A percentile compares a stretch with the other conserved stretches of the same genome.
Conservation (phyloP, 768 basidiomycete species). For the Neoboletus brunneissimus region DNA sequence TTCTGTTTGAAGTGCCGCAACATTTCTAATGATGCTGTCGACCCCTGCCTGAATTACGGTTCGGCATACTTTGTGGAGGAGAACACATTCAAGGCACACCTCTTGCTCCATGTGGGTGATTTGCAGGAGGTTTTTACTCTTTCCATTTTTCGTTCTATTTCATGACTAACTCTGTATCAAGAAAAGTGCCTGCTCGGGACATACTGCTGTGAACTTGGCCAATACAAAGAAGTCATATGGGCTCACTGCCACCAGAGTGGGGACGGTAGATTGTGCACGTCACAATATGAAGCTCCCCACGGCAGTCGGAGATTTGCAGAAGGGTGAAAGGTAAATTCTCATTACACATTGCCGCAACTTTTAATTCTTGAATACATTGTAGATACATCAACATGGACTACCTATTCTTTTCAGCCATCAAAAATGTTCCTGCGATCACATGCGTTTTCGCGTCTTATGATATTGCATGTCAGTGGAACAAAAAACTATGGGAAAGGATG, state of each 20-base stretch:
- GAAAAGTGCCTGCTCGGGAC: slow-evolving; percentile 6
- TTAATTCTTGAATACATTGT: neutral
- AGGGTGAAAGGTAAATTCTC: slow-evolving; percentile 14
- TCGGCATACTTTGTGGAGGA: neutral
- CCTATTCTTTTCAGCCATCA: neutral
- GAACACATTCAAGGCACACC: neutral
- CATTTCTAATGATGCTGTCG: neutral
- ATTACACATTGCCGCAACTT: too few species aligned
- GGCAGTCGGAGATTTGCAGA: slow-evolving; percentile 15
- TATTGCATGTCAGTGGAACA: neutral
- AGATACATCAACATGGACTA: neutral
- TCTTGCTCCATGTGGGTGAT: neutral
- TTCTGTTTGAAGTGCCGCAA: neutral
- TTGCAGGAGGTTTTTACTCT: neutral
- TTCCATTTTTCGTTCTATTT: too few species aligned
- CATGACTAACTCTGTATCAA: neutral
- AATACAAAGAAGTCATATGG: slow-evolving; percentile 9
- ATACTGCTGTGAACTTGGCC: slow-evolving; percentile 7
- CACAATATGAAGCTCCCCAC: slow-evolving; percentile 20
- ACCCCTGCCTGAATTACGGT: neutral
- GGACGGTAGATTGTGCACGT: slow-evolving; percentile 25
- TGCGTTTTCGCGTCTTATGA: neutral
- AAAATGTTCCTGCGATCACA: neutral
- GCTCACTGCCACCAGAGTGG: slow-evolving; percentile 29
- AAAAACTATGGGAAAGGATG: neutral